Base-by-base conservation (phyloP, 176 grass and related monocot genomes). In the Calamus simplicifolius region DNA sequence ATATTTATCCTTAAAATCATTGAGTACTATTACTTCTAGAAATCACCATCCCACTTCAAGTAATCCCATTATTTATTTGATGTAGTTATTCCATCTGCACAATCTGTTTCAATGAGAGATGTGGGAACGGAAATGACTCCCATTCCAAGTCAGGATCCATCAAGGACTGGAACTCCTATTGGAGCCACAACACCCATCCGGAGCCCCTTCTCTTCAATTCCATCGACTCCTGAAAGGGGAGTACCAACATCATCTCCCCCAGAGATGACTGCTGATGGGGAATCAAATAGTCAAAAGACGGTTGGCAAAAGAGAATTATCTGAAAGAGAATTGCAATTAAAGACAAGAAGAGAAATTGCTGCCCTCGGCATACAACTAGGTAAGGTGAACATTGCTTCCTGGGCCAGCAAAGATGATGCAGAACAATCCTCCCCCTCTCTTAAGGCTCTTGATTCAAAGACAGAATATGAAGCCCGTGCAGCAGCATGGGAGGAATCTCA, bases 51-150 rank as follows among this genome's bases (percentile, higher is more conserved):
- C 7, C 8, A 43, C 48, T 53, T 58, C 17, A 16, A 31, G 28
- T 19, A 64, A 58, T 35, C 29, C 49, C 8, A 10, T 25, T 4
- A 2, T 6, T 56, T 43, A 25, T 73, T 8, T 51, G 63, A 3
- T 74, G 50, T 31, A 77, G 77, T 54, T 75, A 59, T 6, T 25
- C 4, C 58, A 3, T 1, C 64, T 17, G 10, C 54, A n/a, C 54
- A 66, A 48, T 79, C 90, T 4, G 86, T 95, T 61, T 90, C 86
- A 29, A 87, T 81, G 83, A 27, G 91, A 54, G 91, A 96, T 77
- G 67, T 96, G 0, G 91, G 91, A 58, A 96, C 91, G 48, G 91
- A 90, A 71, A 96, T 90, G 91, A 96, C 91, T 2, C 91, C 91
- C 19, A 71, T 82, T 23, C 83, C 83, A 13, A 96, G 91, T 64